Evolutionary conservation across 2,329 filamentous ascomycete genomes (phyloP).

Genomic region (Penicillium concentricum): DNA sequence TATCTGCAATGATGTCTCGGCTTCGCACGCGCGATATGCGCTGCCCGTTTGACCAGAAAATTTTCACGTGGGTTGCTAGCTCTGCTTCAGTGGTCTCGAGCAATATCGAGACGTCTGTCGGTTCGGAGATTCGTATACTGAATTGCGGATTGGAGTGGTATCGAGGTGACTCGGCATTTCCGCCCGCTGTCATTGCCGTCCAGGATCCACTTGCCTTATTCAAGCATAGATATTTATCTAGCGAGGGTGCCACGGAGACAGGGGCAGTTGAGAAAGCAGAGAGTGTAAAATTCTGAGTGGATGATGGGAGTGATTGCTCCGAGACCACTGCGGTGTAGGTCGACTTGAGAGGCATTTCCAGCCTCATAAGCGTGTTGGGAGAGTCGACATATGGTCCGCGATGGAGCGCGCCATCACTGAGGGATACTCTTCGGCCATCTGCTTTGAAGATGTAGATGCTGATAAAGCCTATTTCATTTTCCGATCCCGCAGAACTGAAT

Average conservation of each 20-base stretch:
- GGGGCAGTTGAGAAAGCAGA: constrained; percentile 71
- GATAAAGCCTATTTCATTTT: constrained; percentile 72
- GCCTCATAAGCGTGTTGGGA: constrained; percentile 80
- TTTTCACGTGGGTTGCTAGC: constrained; percentile 77
- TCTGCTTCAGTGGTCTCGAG: constrained; percentile 67
- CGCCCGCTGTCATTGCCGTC: constrained; percentile 78
- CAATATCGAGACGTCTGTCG: constrained; percentile 68
- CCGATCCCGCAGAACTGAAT: constrained; percentile 43
- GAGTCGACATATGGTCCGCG: constrained; percentile 89
- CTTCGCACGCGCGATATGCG: constrained; percentile 67
- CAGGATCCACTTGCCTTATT: constrained; percentile 65
- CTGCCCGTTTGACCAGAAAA: constrained; percentile 74
- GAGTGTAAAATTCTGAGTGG: constrained; percentile 79
- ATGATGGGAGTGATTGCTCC: constrained; percentile 72
- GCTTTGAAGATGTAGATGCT: constrained; percentile 78
- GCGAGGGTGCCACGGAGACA: constrained; percentile 62
- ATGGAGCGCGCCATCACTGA: constrained; percentile 69
- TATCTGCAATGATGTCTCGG: constrained; percentile 77
- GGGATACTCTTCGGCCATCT: constrained; percentile 68
- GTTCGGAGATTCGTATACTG: constrained; percentile 56
- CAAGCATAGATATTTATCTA: constrained; percentile 59
- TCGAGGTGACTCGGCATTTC: constrained; percentile 71
- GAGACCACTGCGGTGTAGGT: constrained; percentile 68
- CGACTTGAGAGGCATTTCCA: constrained; percentile 57
- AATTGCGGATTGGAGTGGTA: constrained; percentile 92